Evolutionary conservation across 129 eudicot genomes (phyloP).

Genomic region (Saussurea involucrata): DNA sequence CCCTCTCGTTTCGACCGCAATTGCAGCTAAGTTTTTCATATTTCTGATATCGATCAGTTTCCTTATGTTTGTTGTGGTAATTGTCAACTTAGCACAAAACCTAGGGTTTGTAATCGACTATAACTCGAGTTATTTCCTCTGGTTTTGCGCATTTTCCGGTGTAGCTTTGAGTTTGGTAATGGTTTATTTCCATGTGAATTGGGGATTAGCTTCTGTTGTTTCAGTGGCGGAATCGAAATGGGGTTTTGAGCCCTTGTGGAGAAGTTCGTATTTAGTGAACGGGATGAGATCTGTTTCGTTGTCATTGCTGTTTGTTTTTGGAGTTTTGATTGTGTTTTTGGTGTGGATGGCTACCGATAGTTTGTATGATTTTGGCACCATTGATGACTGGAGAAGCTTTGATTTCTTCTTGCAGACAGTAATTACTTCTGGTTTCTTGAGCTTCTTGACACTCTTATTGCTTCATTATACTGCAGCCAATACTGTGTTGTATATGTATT

Average conservation of each 20-base stretch:
- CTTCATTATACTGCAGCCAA: constrained; percentile 44
- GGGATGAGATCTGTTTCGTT: constrained; percentile 43
- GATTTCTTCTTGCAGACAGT: constrained; percentile 43
- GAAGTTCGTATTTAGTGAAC: constrained; percentile 38
- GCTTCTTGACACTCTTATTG: constrained; percentile 43
- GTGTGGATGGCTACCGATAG: constrained; percentile 17
- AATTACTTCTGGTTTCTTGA: constrained; percentile 19
- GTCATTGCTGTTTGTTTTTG: constrained; percentile 33
- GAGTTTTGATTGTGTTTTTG: constrained; percentile 23
- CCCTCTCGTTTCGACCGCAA: constrained; percentile 36
- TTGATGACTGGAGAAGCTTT: constrained; percentile 36
- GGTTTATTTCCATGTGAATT: constrained; percentile 38
- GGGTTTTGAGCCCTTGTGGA: constrained; percentile 48
- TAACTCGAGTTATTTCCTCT: constrained; percentile 10
- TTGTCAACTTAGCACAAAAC: not conserved
- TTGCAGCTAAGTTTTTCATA: constrained; percentile 13
- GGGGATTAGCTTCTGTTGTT: constrained; percentile 43
- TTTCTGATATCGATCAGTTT: constrained; percentile 1
- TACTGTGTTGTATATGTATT: constrained; percentile 73
- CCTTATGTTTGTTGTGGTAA: not conserved
- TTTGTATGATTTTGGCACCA: not conserved
- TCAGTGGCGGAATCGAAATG: constrained; percentile 56
- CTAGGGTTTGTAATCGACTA: constrained; percentile 30
- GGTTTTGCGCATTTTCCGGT: not conserved
- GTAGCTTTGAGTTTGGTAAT: not conserved